Base-by-base conservation (phyloP, 192 early-diverging fungal genomes). In the Gryganskiella cystojenkinii region DNA sequence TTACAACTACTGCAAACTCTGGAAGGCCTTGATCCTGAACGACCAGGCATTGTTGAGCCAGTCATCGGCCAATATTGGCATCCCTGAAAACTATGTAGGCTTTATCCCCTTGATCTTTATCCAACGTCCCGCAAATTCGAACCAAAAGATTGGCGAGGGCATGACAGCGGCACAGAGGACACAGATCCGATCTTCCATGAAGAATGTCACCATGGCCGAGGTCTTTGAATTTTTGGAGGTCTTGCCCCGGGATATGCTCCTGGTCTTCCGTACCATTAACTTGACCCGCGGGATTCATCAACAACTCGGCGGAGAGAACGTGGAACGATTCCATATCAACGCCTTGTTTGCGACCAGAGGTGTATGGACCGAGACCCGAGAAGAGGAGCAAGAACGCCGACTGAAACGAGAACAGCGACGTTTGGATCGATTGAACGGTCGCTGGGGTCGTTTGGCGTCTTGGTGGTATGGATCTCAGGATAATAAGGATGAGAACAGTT, bases 211-310 rank as follows among this genome's bases (percentile, higher is more conserved):
- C n/a, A 61, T 88, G 51, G 81, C 67, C 22, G 84, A 88, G 51
- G 71, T 85, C 2, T 79, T 88, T 56, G 75, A 78, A 64, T 86
- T 88, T 51, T 49, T 88, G 53, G 86, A 88, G 57, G 43, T 67
- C 42, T 57, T 88, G 28, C 86, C 86, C 0, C 64, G 86, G 7
- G 86, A 88, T 27, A 84, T 88, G 83, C 70, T 88, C 27, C 45
- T 88, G 51, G 74, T 85, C 27, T 84, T 86, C 62, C 80, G 86
- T 28, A 82, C 81, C 19, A 79, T 80, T n/a, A 83, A 88, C 47
- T 49, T 88, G 46, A 78, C 85, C 1, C 80, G 80, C 2, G 81
- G 81, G 13, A 81, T 88, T 19, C 86, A 88, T 63, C 64, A 80
- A 28, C 79, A 85, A 61, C 47, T 88, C 2, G 84, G 82, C 9